Base-by-base conservation (phyloP, 768 basidiomycete genomes). In the Mrakia blollopis region DNA sequence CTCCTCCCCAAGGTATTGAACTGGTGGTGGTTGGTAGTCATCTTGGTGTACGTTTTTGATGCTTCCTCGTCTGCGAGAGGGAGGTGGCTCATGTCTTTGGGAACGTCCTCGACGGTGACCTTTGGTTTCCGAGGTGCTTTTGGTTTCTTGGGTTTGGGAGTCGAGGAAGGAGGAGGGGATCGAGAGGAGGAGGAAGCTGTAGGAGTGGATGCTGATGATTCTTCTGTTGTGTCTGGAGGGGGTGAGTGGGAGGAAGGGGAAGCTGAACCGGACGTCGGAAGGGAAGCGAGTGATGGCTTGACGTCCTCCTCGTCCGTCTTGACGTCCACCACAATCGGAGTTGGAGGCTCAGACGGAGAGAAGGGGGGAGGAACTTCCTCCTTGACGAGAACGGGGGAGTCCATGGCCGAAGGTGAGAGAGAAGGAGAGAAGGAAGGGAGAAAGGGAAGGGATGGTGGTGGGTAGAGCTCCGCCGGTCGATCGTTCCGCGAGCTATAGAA, bases 1-100 rank as follows among this genome's bases (percentile, higher is more conserved):
- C 92, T 92, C 80, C 89, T 88, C n/a, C 96, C 96, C 74, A 98
- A 85, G 41, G 89, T 87, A 82, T 89, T 90, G 84, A 90, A 90
- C 86, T 96, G 93, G 83, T 97, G 97, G 81, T 89, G 89, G 83
- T 94, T 96, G 81, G 85, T 87, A 78, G 84, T 80, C 81, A 98
- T 89, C 84, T 92, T 88, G 79, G 84, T 85, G 82, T 96, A 98
- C 13, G 88, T 90, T 79, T 84, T 70, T 11, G 28, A n/a, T 14
- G 77, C 77, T 23, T 86, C 89, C 73, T 88, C 86, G 80, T 91
- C 89, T 41, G 93, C 94, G 65, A 87, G 83, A 14, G 93, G 92
- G 67, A 97, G 88, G 84, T 93, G 86, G 10, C 88, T 88, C 79
- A 98, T 92, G 81, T 97, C 88, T 63, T 79, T 81, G 44, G 81